These are phyloP conservation scores for Vitis hybrid DNA, from an alignment of 177 flowering plant species.

Conservation along the genomic window DNA sequence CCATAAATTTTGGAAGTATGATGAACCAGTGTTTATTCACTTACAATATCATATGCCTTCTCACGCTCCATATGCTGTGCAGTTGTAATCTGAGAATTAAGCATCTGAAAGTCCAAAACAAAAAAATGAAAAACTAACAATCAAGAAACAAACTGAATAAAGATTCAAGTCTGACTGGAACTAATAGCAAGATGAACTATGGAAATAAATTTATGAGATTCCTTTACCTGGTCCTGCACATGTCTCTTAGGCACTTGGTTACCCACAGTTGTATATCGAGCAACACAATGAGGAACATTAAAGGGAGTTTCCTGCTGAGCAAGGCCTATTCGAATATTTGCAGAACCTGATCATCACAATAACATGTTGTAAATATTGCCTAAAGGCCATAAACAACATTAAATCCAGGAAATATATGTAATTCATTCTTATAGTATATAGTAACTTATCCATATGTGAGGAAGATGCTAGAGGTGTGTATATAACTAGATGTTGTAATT, in stretches of 20 bases:
- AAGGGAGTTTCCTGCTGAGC: conserved; percentile 81
- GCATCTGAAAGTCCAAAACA: conserved; percentile 45
- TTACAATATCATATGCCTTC: conserved; percentile 87
- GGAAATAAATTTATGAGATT: neutral
- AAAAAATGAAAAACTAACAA: conserved; percentile 7
- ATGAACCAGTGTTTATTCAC: conserved; percentile 8
- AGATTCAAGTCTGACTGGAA: neutral
- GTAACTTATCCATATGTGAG: no score
- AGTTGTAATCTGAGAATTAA: conserved; percentile 80
- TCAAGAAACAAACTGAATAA: neutral
- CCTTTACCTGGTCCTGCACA: conserved; percentile 78
- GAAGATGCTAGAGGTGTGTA: no score
- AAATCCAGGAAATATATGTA: neutral
- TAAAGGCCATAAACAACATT: neutral
- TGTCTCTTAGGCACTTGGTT: conserved; percentile 41
- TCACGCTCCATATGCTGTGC: conserved; percentile 87
- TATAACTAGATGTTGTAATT: neutral
- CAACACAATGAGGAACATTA: conserved; percentile 87
- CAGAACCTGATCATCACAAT: conserved; percentile 58
- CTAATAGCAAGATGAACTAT: neutral
- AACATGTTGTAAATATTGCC: neutral
- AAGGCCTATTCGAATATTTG: conserved; percentile 81
- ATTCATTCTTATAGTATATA: no score
- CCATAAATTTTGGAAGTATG: neutral
- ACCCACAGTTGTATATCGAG: conserved; percentile 46